Base-by-base conservation (phyloP, 2,329 filamentous ascomycete species). In the Thielaviopsis musarum region DNA sequence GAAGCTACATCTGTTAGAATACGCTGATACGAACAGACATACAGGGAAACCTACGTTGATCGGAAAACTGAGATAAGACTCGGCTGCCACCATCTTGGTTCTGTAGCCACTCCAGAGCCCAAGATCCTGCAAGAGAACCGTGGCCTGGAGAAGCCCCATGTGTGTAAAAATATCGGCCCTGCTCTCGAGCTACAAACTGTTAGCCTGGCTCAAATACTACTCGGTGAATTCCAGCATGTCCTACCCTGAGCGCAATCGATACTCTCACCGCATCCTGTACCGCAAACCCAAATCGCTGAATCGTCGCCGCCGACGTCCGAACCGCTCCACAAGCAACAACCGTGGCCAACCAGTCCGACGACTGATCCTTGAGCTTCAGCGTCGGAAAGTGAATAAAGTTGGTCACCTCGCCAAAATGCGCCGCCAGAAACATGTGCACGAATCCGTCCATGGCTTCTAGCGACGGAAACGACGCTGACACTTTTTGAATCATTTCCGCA, bases 311-410 rank as follows among this genome's bases (percentile, higher is more conserved):
- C 0, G 81, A 77, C 1, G 80, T 80, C 52, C 79, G 69, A 0
- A 78, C 75, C 5, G 81, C 82, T 5, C 83, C 83, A n/a, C 76
- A 76, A 3, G 82, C 78, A 0, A 79, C 76, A 2, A 81, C 76
- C n/a, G 75, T 74, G 5, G 77, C 79, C 15, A 85, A 71, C 68
- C 83, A 78, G 63, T 84, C 81, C 0, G 81, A 77, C 62, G 74
- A 74, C 60, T 80, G 74, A 2, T 72, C 70, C 19, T 79, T 79
- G 7, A 82, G 72, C 1, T 73, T 75, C 48, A 85, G 78, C 0
- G 79, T 80, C 1, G 79, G 76, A 53, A 80, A 75, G 67, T 86
- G 83, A 60, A 87, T 77, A 73, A 77, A 85, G 53, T 75, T 73
- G 54, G 78, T 80, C 0, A 82, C 73, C 61, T 81, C 74, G 54